Evolutionary conservation across 106 monocot species (phyloP).

Genomic region (Phalaenopsis equestris): DNA sequence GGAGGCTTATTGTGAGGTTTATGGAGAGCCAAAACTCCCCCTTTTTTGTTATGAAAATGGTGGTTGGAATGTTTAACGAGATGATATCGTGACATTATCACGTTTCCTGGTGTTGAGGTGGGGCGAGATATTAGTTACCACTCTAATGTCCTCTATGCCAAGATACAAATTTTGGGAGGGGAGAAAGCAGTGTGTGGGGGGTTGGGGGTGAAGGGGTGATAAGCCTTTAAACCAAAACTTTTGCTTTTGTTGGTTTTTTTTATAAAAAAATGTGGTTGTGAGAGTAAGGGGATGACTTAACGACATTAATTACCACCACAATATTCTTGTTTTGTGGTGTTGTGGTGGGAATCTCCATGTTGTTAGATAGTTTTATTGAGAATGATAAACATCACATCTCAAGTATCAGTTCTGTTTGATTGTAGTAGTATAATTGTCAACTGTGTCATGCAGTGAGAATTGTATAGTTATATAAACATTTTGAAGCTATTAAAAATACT

Average conservation of each 20-base stretch:
- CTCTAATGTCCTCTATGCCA: no score
- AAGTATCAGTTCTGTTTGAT: background rate
- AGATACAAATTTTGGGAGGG: no score
- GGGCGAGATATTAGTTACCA: no score
- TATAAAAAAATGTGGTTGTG: background rate
- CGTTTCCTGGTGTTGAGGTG: no score
- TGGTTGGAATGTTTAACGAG: no score
- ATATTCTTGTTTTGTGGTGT: background rate
- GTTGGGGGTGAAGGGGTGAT: no score
- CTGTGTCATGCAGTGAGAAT: background rate
- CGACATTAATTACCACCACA: background rate
- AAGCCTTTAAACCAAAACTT: no score
- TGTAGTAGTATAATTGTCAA: background rate
- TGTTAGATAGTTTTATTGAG: background rate
- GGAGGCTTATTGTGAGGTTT: no score
- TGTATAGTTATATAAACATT: background rate
- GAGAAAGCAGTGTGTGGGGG: no score
- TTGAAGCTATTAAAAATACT: background rate
- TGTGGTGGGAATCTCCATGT: background rate
- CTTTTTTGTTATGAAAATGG: no score
- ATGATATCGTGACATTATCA: no score
- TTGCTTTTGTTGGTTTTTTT: background rate
- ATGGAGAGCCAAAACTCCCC: no score
- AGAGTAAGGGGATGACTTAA: background rate
- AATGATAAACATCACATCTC: background rate